These are phyloP conservation scores for Phanerochaete carnosa DNA, from an alignment of 768 basidiomycete genomes.

Conservation along the genomic window DNA sequence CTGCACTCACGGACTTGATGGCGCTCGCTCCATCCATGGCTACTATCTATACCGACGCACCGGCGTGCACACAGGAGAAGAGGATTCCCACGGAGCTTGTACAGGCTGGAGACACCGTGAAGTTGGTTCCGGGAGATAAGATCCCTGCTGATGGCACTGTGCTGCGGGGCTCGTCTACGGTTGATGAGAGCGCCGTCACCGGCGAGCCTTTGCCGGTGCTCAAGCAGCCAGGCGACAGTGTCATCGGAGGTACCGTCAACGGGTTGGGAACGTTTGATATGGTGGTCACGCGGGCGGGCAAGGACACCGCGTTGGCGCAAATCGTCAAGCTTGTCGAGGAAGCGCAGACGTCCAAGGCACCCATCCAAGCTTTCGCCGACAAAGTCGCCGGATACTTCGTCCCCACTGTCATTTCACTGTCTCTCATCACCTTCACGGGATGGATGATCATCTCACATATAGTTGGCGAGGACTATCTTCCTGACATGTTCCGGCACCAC, in stretches of 20 bases:
- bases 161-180: slow-evolving; percentile 75
- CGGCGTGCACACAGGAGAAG: slow-evolving; percentile 79
- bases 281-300: slow-evolving; percentile 91
- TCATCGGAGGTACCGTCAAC: slow-evolving; percentile 97
- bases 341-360: slow-evolving; percentile 96
- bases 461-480: slow-evolving; percentile 56
- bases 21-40: slow-evolving; percentile 93
- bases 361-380: slow-evolving; percentile 97
- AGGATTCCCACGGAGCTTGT: slow-evolving; percentile 92
- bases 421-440: slow-evolving; percentile 71
- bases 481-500: slow-evolving; percentile 79
- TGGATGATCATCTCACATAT: slow-evolving; percentile 79
- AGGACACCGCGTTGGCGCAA: slow-evolving; percentile 94
- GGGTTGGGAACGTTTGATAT: slow-evolving; percentile 97
- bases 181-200: slow-evolving; percentile 96
- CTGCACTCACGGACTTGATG: slow-evolving; percentile 96
- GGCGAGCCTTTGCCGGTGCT: slow-evolving; percentile 89
- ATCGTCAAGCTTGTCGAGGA: slow-evolving; percentile 97
- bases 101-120: slow-evolving; percentile 89
- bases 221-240: slow-evolving; percentile 79
- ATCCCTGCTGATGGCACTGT: slow-evolving; percentile 95
- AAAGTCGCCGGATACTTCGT: slow-evolving; percentile 94
- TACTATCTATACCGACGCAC: slow-evolving; percentile 87
- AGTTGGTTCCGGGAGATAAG: slow-evolving; percentile 95
- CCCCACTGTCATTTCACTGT: slow-evolving; percentile 82